These are phyloP conservation scores for Torrubiellomyces zombiae DNA, from an alignment of 2,329 filamentous ascomycete species.

Conservation along the genomic window DNA sequence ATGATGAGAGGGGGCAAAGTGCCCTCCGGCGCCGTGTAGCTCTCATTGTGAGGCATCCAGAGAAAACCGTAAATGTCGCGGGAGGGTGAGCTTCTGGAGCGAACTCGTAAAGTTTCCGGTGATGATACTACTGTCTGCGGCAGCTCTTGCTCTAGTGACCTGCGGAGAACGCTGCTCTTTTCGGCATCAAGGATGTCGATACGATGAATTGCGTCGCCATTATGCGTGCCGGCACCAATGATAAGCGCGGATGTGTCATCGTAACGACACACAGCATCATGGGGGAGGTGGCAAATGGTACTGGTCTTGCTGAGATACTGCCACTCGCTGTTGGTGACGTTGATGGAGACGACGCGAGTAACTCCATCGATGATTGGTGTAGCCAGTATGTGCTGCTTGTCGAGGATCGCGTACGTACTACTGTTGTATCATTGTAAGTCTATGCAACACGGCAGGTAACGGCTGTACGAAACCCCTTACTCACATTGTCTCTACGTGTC, in stretches of 20 bases:
- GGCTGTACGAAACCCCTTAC: too few relatives aligned
- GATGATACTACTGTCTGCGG: slow-evolving; percentile 16
- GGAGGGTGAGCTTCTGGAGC: slow-evolving; percentile 10
- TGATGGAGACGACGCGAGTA: slow-evolving; percentile 19
- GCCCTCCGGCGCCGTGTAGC: slow-evolving; percentile 19
- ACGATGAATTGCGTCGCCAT: slow-evolving; percentile 17
- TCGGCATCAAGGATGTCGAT: slow-evolving; percentile 12
- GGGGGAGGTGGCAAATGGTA: slow-evolving; percentile 14
- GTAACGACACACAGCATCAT: slow-evolving; percentile 18
- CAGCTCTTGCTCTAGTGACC: slow-evolving; percentile 16
- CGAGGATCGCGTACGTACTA: slow-evolving; percentile 2
- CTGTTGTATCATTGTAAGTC: too few relatives aligned
- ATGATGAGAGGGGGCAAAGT: slow-evolving; percentile 31
- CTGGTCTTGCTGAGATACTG: slow-evolving; percentile 13
- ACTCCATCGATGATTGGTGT: slow-evolving; percentile 15
- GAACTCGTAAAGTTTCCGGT: slow-evolving; percentile 18
- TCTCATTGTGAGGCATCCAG: slow-evolving; percentile 30
- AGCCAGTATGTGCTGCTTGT: slow-evolving; percentile 22
- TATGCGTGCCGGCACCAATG: slow-evolving; percentile 17
- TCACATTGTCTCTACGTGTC: slow-evolving; percentile 15
- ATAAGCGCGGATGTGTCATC: slow-evolving; percentile 19
- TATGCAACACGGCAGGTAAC: too few relatives aligned
- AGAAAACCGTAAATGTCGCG: slow-evolving; percentile 27
- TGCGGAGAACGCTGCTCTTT: slow-evolving; percentile 14
- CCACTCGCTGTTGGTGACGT: slow-evolving; percentile 16